A percentile compares a stretch with the other conserved stretches of the same genome.
These are phyloP conservation scores for Amaranthus tricolor DNA, from an alignment of 179 eudicot species.

Conservation along the genomic window DNA sequence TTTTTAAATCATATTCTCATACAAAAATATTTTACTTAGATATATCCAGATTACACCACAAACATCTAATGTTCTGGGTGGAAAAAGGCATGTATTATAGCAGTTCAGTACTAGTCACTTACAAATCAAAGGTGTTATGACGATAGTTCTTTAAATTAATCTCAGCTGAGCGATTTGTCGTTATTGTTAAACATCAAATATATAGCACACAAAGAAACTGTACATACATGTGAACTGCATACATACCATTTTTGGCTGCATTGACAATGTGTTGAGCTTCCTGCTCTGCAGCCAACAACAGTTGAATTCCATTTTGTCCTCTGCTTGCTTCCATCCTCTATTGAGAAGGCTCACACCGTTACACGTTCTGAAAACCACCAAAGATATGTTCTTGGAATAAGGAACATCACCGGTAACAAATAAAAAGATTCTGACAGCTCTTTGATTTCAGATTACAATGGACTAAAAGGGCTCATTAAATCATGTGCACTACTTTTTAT, in stretches of 20 bases:
- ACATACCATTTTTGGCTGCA: slow-evolving; percentile 68
- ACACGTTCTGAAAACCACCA: slow-evolving; percentile 14
- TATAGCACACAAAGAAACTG: not conserved
- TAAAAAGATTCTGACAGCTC: not conserved
- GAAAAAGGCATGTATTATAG: not conserved
- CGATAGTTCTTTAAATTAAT: not conserved
- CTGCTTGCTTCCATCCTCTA: slow-evolving; percentile 62
- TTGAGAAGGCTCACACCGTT: slow-evolving; percentile 4
- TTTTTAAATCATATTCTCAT: not conserved
- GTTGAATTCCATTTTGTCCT: slow-evolving; percentile 87
- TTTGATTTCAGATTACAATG: too few relatives aligned
- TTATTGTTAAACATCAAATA: not conserved
- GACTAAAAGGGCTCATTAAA: too few relatives aligned
- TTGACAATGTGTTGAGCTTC: slow-evolving; percentile 93
- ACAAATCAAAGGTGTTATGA: not conserved
- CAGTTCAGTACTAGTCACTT: not conserved
- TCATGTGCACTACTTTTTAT: too few relatives aligned
- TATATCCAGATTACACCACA: not conserved
- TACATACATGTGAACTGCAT: not conserved
- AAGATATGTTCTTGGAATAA: not conserved
- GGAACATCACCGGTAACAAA: not conserved
- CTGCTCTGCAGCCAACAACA: slow-evolving; percentile 88
- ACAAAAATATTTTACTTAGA: not conserved
- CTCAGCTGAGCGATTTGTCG: not conserved
- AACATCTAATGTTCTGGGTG: not conserved